phyloP scores from a whole-genome alignment of 73 alveolate genomes.

The Paramecium sexaurelia region DNA sequence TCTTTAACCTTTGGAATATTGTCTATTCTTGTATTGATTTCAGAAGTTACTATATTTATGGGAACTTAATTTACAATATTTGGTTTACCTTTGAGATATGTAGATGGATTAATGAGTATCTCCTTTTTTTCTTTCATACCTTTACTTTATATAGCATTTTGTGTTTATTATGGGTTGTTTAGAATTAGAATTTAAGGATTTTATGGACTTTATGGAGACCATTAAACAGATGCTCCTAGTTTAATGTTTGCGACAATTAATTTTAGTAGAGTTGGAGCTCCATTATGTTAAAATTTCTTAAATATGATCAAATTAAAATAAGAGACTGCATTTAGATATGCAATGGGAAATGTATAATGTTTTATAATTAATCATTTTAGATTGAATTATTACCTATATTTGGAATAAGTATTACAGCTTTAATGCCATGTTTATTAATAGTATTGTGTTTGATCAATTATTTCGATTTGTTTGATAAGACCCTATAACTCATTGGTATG shows the following conservation, averaged over 20 bases:
- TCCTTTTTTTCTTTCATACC: constrained; percentile 52
- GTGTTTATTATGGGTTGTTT: constrained; percentile 67
- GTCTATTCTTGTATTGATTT: constrained; percentile 42
- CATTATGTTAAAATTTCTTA: constrained; percentile 56
- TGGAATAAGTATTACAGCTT: constrained; percentile 57
- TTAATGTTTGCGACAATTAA: constrained; percentile 63
- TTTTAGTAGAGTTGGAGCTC: constrained; percentile 69
- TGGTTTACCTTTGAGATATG: constrained; percentile 43
- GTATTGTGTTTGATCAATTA: constrained; percentile 50
- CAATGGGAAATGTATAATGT: constrained; percentile 58
- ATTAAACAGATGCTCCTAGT: constrained; percentile 69
- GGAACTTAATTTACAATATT: constrained; percentile 51
- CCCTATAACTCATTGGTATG: constrained; percentile 32
- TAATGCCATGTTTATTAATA: constrained; percentile 57
- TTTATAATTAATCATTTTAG: neutral
- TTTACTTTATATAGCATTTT: constrained; percentile 42
- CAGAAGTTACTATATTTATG: constrained; percentile 63
- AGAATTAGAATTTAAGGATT: constrained; percentile 60
- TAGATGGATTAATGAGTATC: neutral
- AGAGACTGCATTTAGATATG: constrained; percentile 66
- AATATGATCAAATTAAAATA: constrained; percentile 46
- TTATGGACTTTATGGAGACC: constrained; percentile 59
- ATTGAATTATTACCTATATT: constrained; percentile 60
- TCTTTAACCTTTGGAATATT: constrained; percentile 19
- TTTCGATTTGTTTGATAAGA: constrained; percentile 55